Percentiles rank a stretch among this genome's conserved stretches.
Evolutionary conservation across 139 green algal genomes (phyloP).

Genomic region (Chlorella sp.): DNA sequence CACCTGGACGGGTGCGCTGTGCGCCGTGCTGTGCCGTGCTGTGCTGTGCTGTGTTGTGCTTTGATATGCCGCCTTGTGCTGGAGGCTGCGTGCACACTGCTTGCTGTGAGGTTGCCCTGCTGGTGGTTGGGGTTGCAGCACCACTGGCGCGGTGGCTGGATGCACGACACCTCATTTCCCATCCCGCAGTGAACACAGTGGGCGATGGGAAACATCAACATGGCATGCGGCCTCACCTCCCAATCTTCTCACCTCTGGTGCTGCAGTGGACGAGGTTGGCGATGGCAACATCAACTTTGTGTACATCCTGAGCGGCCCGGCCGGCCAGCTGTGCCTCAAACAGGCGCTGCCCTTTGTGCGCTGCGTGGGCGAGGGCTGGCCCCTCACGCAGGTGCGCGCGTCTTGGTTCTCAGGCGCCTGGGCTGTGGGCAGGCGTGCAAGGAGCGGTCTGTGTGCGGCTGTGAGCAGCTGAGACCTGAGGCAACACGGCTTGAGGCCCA

Average conservation of each 20-base stretch:
- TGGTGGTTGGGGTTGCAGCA: no score
- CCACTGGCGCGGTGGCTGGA: no score
- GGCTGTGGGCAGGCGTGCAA: background rate
- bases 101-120: no score
- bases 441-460: background rate
- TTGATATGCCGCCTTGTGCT: no score
- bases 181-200: no score
- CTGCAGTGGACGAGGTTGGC: constrained; percentile 80
- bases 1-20: constrained; percentile 41
- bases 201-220: no score
- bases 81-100: no score
- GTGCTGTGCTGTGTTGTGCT: no score
- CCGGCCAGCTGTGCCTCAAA: constrained; percentile 82
- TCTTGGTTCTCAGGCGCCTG: background rate
- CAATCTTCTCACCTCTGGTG: background rate
- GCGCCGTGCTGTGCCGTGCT: background rate
- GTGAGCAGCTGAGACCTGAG: no score
- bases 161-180: no score
- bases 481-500: no score
- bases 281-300: constrained; percentile 99
- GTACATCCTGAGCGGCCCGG: constrained; percentile 89
- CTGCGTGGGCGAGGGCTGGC: constrained; percentile 92
- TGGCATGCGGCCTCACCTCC: no score
- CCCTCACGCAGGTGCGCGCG: constrained; percentile 83
- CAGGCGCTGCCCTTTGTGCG: constrained; percentile 94